Base-by-base conservation (phyloP, 2,329 filamentous ascomycete species). In the Aureobasidium melanogenum region DNA sequence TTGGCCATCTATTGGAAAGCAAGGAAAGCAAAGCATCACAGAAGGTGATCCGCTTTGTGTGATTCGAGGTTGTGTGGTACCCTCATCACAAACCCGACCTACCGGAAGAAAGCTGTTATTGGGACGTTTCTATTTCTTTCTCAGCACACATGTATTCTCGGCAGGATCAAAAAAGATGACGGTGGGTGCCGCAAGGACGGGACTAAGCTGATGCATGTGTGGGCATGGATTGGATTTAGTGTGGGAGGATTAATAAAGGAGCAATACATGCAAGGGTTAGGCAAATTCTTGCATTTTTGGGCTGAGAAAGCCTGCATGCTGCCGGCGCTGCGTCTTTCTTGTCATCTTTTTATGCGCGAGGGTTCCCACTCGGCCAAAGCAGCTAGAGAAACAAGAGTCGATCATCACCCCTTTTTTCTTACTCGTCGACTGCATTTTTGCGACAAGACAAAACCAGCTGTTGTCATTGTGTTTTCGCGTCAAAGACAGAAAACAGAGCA, bases 161-260 rank as follows among this genome's bases (percentile, higher is more conserved):
- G 43, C 41, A 58, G 43, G 55, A 58, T 47, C 55, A 58, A 48
- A 12, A 58, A 48, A 39, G 55, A 58, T 58, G 55, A 57, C 30
- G 54, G 54, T 12, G 46, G 54, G 55, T 58, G 43, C 55, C 32
- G 55, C 55, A 58, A 39, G 32, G 8, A 46, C 24, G 36, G 34
- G 24, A 43, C n/a, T 55, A 55, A 43, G 41, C 43, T 32, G 47
- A 58, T 48, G 55, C 54, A 58, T 43, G 41, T 3, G 9, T 36
- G 32, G 30, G 12, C 32, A 36, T 44, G 52, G 17, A 55, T 44
- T 22, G 6, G n/a, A n/a, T n/a, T 24, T 38, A 28, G 10, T 22
- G 38, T 30, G 51, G 52, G 52, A 44, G 36, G 54, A 46, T 30
- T 46, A 57, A 57, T 57, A 46, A 46, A 46, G 54, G 52, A 57